Percentiles rank a stretch among this genome's conserved stretches.
These are phyloP conservation scores for Phyllosticta citriasiana DNA, from an alignment of 2,329 filamentous ascomycete genomes.

Conservation along the genomic window DNA sequence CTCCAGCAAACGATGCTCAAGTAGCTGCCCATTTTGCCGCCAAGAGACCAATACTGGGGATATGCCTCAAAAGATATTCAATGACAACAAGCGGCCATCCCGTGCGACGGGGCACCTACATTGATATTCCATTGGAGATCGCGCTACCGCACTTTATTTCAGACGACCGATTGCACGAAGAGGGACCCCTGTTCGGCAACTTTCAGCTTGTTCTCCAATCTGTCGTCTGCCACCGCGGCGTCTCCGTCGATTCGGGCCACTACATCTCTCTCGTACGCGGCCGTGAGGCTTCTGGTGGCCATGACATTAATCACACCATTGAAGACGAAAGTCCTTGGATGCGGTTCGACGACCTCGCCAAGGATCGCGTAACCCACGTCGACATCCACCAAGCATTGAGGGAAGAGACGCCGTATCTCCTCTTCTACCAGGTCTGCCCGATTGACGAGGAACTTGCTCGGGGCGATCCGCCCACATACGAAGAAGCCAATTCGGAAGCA, in stretches of 20 bases:
- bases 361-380: slow-evolving; percentile 62
- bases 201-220: slow-evolving; percentile 91
- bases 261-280: slow-evolving; percentile 81
- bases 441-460: slow-evolving; percentile 56
- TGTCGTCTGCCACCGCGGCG: slow-evolving; percentile 83
- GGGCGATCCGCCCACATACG: slow-evolving; percentile 30
- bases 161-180: slow-evolving; percentile 59
- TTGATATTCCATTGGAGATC: slow-evolving; percentile 85
- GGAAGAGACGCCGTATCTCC: slow-evolving; percentile 83
- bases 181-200: slow-evolving; percentile 64
- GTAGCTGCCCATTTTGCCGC: slow-evolving; percentile 82
- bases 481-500: slow-evolving; percentile 25
- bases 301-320: slow-evolving; percentile 19
- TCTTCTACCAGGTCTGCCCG: slow-evolving; percentile 92
- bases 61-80: slow-evolving; percentile 85
- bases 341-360: slow-evolving; percentile 78
- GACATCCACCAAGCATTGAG: slow-evolving; percentile 69
- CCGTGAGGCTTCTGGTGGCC: slow-evolving; percentile 29
- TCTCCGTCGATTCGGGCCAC: slow-evolving; percentile 78
- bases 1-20: slow-evolving; percentile 59
- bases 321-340: slow-evolving; percentile 53
- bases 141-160: slow-evolving; percentile 81
- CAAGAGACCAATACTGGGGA: slow-evolving; percentile 74
- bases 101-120: slow-evolving; percentile 64
- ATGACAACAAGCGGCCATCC: slow-evolving; percentile 61